phyloP scores from a whole-genome alignment of 768 basidiomycete genomes.

The Suillus sp. region DNA sequence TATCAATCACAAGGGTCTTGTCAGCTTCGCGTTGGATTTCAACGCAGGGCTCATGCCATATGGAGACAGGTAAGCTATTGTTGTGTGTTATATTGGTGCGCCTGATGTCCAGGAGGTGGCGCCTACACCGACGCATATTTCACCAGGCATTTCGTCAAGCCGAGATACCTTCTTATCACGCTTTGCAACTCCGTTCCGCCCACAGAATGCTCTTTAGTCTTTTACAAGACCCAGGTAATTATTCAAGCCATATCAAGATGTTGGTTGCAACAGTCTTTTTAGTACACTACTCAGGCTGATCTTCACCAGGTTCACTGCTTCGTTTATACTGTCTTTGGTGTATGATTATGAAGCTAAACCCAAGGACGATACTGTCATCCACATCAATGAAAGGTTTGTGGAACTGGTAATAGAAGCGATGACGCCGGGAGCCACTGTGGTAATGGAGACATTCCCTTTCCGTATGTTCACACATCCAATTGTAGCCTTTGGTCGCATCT shows the following conservation, averaged over 20 bases:
- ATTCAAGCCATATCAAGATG: too few relatives aligned
- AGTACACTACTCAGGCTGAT: neutral
- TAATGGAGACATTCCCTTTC: constrained; percentile 28
- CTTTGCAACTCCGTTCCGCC: too few relatives aligned
- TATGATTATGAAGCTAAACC: constrained; percentile 43
- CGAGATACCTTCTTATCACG: too few relatives aligned
- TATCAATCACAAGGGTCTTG: neutral
- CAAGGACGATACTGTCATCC: constrained; percentile 39
- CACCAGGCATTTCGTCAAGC: too few relatives aligned
- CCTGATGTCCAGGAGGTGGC: neutral
- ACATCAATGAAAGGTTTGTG: constrained; percentile 38
- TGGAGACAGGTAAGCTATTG: constrained; percentile 14
- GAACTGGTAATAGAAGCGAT: constrained; percentile 17
- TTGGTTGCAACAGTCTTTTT: neutral
- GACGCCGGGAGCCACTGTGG: constrained; percentile 20
- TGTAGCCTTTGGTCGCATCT: neutral
- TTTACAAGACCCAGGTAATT: too few relatives aligned
- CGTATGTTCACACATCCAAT: constrained; percentile 11
- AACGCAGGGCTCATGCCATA: constrained; percentile 21
- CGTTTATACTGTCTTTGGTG: constrained; percentile 41
- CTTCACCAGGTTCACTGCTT: constrained; percentile 32
- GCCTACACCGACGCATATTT: too few relatives aligned
- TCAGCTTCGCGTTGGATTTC: constrained; percentile 27
- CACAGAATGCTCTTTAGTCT: too few relatives aligned
- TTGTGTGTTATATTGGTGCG: constrained; percentile 3